Base-by-base conservation (phyloP, 305 asterid genomes). In the Solanum chacoense region DNA sequence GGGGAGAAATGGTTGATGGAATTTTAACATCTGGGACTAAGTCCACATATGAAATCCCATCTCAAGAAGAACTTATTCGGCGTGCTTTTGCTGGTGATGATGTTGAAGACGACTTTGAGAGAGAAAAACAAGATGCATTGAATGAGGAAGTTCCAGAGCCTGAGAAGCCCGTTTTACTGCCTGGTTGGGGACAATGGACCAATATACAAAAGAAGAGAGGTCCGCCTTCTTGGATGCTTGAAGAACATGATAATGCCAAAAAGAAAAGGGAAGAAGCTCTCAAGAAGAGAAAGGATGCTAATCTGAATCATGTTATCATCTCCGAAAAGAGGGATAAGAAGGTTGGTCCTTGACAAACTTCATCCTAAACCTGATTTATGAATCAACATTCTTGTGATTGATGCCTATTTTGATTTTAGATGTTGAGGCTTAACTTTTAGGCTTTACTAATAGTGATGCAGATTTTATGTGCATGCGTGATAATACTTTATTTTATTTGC, bases 141-240 rank as follows among this genome's bases (percentile, higher is more conserved):
- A 92, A 94, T 81, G 97, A 94, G 92, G 99, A 97, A 94, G 93
- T 92, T 89, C 99, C 99, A 28, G 95, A 95, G 89, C 99, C 98
- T 12, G 99, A 97, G 87, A 92, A 95, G 89, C 99, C 98, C 0
- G 90, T 91, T 59, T 86, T 95, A 79, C 91, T 97, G 89, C 99
- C 98, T 87, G 99, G 99, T 38, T 97, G 99, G 99, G 99, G 99
- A 80, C 99, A 95, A 69, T 97, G 99, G 99, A 94, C 99, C 65
- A 85, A 93, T 29, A 73, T 97, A 79, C 99, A 96, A 92, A 94
- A 93, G 88, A 94, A 93, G 98, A 95, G 90, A 90, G 99, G 99
- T 36, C 42, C 94, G 12, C 99, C 99, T 89, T 92, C 96, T 87
- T 95, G 98, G 99, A 94, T 96, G 98, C 89, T 94, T 90, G 79